Conservation (phyloP, 441 rosid genomes). For the Manihot esculenta region DNA sequence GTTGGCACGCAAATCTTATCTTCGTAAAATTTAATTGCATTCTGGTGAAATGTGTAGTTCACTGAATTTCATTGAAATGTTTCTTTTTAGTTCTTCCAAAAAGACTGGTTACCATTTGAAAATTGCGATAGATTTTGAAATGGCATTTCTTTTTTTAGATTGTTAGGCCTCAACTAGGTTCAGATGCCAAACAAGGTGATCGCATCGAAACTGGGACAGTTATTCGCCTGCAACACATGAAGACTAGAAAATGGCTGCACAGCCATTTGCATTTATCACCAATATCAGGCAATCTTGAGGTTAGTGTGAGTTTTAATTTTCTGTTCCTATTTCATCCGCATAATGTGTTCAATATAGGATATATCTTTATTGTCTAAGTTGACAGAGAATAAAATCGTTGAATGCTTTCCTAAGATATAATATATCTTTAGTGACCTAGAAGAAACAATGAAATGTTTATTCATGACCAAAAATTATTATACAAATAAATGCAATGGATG, state of each 20-base stretch:
- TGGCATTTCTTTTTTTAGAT: slow-evolving; percentile 40
- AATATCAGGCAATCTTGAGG: slow-evolving; percentile 95
- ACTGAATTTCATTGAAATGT: no score
- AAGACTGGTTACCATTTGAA: neutral
- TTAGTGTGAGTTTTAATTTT: slow-evolving; percentile 23
- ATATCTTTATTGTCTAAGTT: neutral
- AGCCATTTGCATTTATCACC: slow-evolving; percentile 95
- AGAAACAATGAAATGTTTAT: neutral
- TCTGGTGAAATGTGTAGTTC: no score
- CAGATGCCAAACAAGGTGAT: slow-evolving; percentile 81
- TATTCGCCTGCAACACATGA: slow-evolving; percentile 88
- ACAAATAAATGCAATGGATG: neutral
- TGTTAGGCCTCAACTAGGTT: slow-evolving; percentile 64
- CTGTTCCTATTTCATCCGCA: no score
- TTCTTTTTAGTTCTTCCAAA: no score
- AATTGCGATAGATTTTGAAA: slow-evolving; percentile 1
- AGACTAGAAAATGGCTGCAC: slow-evolving; percentile 89
- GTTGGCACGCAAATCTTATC: neutral
- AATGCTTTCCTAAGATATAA: neutral
- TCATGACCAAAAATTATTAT: neutral
- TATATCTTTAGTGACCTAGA: neutral
- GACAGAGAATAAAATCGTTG: no score
- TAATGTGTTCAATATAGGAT: neutral
- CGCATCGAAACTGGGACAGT: slow-evolving; percentile 60
- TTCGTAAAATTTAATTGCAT: no score